Evolutionary conservation across 371 early-diverging fungal genomes (phyloP).

Genomic region (Circinella umbellata): DNA sequence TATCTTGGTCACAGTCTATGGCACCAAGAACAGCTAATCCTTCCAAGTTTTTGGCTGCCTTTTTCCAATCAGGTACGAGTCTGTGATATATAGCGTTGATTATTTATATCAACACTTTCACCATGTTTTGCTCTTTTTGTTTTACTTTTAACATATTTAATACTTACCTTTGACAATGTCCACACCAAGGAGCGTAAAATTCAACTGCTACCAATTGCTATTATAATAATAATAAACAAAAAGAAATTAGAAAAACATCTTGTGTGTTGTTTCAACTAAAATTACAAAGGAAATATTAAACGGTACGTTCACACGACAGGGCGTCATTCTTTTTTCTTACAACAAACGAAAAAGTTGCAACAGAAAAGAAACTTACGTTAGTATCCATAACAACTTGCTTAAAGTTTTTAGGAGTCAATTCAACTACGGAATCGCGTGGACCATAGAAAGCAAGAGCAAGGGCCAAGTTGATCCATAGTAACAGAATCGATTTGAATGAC

Average conservation of each 20-base stretch:
- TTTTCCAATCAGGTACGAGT: slow-evolving; percentile 85
- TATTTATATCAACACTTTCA: background rate
- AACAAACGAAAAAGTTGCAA: too few relatives aligned
- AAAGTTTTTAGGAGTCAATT: slow-evolving; percentile 70
- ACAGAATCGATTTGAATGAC: slow-evolving; percentile 6
- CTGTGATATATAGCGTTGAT: slow-evolving; percentile 27
- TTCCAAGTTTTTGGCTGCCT: slow-evolving; percentile 81
- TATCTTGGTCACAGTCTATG: slow-evolving; percentile 88
- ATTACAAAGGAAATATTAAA: too few relatives aligned
- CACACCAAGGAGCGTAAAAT: slow-evolving; percentile 95
- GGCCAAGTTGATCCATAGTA: slow-evolving; percentile 17
- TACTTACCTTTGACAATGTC: slow-evolving; percentile 83
- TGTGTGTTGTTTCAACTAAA: too few relatives aligned
- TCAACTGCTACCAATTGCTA: slow-evolving; percentile 84
- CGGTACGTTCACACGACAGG: background rate
- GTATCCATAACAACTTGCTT: slow-evolving; percentile 68
- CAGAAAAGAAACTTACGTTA: slow-evolving; percentile 48
- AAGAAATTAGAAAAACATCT: background rate
- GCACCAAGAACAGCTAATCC: slow-evolving; percentile 86
- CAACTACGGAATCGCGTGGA: slow-evolving; percentile 59
- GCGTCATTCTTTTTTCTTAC: background rate
- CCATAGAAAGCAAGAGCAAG: slow-evolving; percentile 48
- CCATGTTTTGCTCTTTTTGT: background rate
- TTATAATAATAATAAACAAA: background rate
- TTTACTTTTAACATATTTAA: background rate